phyloP scores from a whole-genome alignment of 1,284 basidiomycete genomes.

The Chalciporus piperatoides region DNA sequence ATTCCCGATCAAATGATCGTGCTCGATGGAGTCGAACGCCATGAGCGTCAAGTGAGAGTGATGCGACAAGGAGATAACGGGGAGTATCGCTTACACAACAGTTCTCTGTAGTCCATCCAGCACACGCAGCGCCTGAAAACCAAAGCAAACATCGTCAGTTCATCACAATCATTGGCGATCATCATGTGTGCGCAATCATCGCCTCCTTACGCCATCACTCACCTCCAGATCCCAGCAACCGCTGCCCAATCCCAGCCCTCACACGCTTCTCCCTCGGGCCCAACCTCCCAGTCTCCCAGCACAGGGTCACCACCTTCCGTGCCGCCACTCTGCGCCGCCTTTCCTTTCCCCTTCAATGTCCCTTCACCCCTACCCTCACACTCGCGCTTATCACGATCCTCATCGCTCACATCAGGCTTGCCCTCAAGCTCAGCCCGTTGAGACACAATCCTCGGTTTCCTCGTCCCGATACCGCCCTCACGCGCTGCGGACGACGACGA shows the following conservation, averaged over 20 bases:
- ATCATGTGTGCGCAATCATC: no score
- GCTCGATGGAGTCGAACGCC: no score
- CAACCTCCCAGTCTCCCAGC: constrained; percentile 17
- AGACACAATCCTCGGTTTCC: constrained; percentile 14
- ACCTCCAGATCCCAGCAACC: constrained; percentile 53
- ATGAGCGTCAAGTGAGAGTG: no score
- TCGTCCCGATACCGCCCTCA: neutral
- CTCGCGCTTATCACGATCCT: constrained; percentile 17
- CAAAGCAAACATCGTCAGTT: constrained; percentile 12
- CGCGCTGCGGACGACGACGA: neutral
- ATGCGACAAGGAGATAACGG: no score
- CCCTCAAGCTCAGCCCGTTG: constrained; percentile 16
- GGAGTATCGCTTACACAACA: constrained; percentile 42
- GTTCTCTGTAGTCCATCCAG: constrained; percentile 56
- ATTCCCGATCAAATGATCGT: no score
- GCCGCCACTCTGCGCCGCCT: neutral
- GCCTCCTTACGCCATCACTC: constrained; percentile 8
- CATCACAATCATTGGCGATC: neutral
- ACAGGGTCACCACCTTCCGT: neutral
- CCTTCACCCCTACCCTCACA: constrained; percentile 12
- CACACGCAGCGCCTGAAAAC: constrained; percentile 47
- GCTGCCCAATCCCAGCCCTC: constrained; percentile 61
- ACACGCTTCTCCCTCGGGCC: constrained; percentile 23
- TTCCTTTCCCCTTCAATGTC: constrained; percentile 20
- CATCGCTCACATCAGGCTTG: neutral